Percentiles rank a stretch among this genome's conserved stretches.
phyloP scores from a whole-genome alignment of 352 stramenopile species.

The Pelagophyceae sp. region DNA sequence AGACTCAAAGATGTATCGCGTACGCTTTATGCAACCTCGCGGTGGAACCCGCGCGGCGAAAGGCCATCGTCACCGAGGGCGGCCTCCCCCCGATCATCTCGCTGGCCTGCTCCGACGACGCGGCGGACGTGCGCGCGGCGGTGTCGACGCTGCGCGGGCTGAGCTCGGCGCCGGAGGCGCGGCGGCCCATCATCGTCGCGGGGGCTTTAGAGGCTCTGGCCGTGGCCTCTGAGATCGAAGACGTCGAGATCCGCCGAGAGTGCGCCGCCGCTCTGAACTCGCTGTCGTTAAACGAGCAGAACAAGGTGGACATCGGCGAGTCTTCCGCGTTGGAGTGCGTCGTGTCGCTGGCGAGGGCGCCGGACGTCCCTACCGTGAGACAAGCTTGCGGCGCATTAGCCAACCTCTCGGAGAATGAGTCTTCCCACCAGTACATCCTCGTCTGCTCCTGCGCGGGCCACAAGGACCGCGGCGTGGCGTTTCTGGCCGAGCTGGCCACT shows the following conservation, averaged over 20 bases:
- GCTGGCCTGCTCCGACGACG: constrained; percentile 76
- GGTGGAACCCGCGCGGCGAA: constrained; percentile 64
- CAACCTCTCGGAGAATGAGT: constrained; percentile 80
- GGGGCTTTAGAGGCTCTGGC: constrained; percentile 74
- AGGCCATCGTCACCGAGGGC: constrained; percentile 74
- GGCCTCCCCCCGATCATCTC: constrained; percentile 86
- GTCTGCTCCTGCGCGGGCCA: constrained; percentile 37
- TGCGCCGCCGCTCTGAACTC: constrained; percentile 76
- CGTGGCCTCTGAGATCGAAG: constrained; percentile 60
- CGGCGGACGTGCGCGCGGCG: constrained; percentile 72
- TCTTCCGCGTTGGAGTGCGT: constrained; percentile 62
- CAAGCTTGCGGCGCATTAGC: constrained; percentile 62
- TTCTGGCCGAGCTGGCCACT: constrained; percentile 22
- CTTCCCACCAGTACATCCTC: constrained; percentile 70
- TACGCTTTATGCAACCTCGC: constrained; percentile 90
- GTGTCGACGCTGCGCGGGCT: constrained; percentile 80
- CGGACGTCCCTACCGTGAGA: constrained; percentile 50
- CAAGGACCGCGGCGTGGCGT: constrained; percentile 8
- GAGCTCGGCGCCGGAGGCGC: constrained; percentile 62
- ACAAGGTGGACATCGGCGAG: constrained; percentile 79
- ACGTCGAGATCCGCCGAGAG: constrained; percentile 68
- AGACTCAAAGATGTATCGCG: constrained; percentile 88
- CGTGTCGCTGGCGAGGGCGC: constrained; percentile 67
- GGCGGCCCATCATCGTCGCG: constrained; percentile 72
- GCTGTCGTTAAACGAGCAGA: constrained; percentile 80